These are phyloP conservation scores for Endocladia muricata DNA, from an alignment of 31 red algal genomes.

Conservation along the genomic window DNA sequence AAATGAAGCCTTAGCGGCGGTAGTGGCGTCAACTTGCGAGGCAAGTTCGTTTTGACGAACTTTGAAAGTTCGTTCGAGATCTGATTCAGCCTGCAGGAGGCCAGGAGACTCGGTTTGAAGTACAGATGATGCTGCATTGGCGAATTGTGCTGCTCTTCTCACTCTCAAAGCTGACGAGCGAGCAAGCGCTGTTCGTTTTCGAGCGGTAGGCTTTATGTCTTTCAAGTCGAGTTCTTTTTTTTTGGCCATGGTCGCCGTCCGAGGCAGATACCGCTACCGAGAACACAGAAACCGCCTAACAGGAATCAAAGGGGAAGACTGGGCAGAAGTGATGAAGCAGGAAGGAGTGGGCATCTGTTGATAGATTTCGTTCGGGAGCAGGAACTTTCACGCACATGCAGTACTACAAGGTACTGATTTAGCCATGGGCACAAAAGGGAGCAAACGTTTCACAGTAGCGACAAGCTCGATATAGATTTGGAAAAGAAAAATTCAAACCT, in stretches of 20 bases:
- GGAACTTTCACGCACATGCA: too few relatives aligned
- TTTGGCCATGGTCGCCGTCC: not conserved
- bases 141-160: not conserved
- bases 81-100: conserved; percentile 28
- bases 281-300: too few relatives aligned
- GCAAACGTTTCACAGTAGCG: too few relatives aligned
- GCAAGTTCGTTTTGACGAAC: conserved; percentile 26
- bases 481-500: too few relatives aligned
- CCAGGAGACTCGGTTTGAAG: conserved; percentile 58
- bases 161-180: conserved; percentile 2
- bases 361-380: too few relatives aligned
- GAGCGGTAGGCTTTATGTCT: conserved; percentile 25
- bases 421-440: too few relatives aligned
- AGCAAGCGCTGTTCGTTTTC: conserved; percentile 28
- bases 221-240: conserved; percentile 3
- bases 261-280: too few relatives aligned
- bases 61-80: conserved; percentile 54
- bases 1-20: conserved; percentile 47
- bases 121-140: conserved; percentile 15
- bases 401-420: too few relatives aligned
- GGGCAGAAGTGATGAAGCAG: too few relatives aligned
- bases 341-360: too few relatives aligned
- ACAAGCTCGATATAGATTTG: too few relatives aligned
- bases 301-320: too few relatives aligned
- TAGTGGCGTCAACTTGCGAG: conserved; percentile 36